Percentiles rank a stretch among this genome's conserved stretches.
Conservation (phyloP, 495 filamentous ascomycete species). For the Xylaria curta region DNA sequence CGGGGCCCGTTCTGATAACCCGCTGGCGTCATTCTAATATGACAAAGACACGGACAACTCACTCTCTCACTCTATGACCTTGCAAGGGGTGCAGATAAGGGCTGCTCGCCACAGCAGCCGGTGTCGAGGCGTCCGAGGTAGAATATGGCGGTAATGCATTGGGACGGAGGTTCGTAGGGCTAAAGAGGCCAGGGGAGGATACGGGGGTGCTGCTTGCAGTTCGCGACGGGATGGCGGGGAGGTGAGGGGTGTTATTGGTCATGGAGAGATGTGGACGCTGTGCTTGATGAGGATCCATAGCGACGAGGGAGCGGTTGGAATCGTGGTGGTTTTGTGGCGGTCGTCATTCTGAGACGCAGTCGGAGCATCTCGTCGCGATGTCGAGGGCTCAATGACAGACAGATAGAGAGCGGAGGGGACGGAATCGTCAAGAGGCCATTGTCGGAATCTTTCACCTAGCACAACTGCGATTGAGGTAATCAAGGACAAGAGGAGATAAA, state of each 20-base stretch:
- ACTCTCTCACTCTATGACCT: slow-evolving; percentile 68
- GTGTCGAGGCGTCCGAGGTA: slow-evolving; percentile 57
- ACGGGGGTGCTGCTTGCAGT: slow-evolving; percentile 71
- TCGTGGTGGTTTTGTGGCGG: slow-evolving; percentile 32
- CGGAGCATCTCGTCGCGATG: slow-evolving; percentile 41
- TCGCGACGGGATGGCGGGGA: slow-evolving; percentile 40
- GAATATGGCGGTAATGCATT: slow-evolving; percentile 44
- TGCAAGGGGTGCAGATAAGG: slow-evolving; percentile 69
- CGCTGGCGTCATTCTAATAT: background rate
- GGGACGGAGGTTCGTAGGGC: slow-evolving; percentile 51
- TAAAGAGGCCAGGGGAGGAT: slow-evolving; percentile 73
- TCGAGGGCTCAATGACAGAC: slow-evolving; percentile 18
- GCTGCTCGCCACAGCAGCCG: slow-evolving; percentile 50
- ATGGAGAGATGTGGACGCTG: slow-evolving; percentile 48
- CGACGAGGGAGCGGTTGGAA: slow-evolving; percentile 33
- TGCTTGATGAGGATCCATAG: slow-evolving; percentile 43
- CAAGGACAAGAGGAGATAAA: background rate
- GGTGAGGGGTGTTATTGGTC: slow-evolving; percentile 41
- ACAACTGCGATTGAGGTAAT: background rate
- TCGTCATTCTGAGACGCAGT: slow-evolving; percentile 44
- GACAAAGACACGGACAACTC: slow-evolving; percentile 35
- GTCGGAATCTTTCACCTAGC: background rate
- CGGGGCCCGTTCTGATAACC: background rate
- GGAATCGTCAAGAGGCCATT: slow-evolving; percentile 40
- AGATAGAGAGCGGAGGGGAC: slow-evolving; percentile 35